Evolutionary conservation across 306 rosid species (phyloP).

Genomic region (Fragaria iinumae): DNA sequence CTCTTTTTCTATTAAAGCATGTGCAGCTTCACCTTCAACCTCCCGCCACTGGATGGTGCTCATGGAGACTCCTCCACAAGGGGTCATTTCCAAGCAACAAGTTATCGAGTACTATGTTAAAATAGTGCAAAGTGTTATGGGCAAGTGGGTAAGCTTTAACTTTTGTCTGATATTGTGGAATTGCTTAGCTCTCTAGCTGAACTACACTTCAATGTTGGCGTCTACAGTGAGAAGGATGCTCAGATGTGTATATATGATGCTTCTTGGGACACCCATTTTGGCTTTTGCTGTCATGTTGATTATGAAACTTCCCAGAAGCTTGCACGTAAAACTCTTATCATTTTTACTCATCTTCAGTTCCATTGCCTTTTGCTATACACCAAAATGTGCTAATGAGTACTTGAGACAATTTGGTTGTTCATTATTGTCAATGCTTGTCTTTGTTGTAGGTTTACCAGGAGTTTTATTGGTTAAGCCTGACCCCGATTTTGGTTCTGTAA

Average conservation of each 20-base stretch:
- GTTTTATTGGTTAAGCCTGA: conserved; percentile 61
- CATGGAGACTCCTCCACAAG: conserved; percentile 59
- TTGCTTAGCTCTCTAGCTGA: conserved; percentile 7
- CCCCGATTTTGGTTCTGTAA: conserved; percentile 40
- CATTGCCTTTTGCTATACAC: neutral
- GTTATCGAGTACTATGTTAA: conserved; percentile 55
- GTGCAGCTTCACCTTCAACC: conserved; percentile 35
- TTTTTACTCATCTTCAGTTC: neutral
- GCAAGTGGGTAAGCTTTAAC: conserved; percentile 45
- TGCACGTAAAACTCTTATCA: conserved; percentile 39
- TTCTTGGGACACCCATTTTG: conserved; percentile 59
- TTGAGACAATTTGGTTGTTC: neutral
- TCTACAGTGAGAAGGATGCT: conserved; percentile 67
- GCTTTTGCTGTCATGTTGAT: conserved; percentile 78
- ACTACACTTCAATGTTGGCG: conserved; percentile 26
- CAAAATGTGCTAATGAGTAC: too few relatives aligned
- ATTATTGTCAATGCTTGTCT: neutral
- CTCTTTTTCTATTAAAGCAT: conserved; percentile 24
- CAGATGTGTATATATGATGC: conserved; percentile 81
- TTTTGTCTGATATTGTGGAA: neutral
- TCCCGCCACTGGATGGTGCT: conserved; percentile 72
- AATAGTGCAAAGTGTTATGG: conserved; percentile 50
- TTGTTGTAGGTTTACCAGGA: conserved; percentile 59
- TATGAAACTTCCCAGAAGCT: conserved; percentile 57
- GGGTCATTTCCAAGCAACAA: conserved; percentile 44